Evolutionary conservation across 768 basidiomycete species (phyloP).

Genomic region (Cyclocybe aegerita): DNA sequence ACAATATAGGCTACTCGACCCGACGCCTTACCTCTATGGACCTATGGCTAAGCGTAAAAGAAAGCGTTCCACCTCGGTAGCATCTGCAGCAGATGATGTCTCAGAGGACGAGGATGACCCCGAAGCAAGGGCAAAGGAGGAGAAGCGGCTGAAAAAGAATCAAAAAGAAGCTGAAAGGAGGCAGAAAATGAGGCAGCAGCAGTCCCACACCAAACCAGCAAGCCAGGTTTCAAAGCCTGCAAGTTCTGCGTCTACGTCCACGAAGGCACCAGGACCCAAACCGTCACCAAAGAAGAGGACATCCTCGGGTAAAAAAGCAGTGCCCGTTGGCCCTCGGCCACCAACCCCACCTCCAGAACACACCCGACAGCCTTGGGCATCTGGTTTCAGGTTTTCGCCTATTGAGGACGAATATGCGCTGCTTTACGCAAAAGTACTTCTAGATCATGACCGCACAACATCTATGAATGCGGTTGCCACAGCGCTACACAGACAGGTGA

Average conservation of each 20-base stretch:
- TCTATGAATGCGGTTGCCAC: slow-evolving; percentile 34
- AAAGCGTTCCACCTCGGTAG: slow-evolving; percentile 13
- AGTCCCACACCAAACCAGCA: background rate
- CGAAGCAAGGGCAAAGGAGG: background rate
- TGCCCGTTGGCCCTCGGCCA: slow-evolving; percentile 22
- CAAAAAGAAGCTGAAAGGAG: slow-evolving; percentile 8
- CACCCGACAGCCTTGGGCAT: slow-evolving; percentile 18
- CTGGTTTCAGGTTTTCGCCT: slow-evolving; percentile 45
- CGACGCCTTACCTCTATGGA: slow-evolving; percentile 42
- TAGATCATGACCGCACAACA: slow-evolving; percentile 47
- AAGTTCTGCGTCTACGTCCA: background rate
- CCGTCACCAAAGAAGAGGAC: slow-evolving; percentile 1
- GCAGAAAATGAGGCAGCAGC: background rate
- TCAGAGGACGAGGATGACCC: slow-evolving; percentile 15
- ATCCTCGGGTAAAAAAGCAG: background rate
- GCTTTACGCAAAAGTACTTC: slow-evolving; percentile 42
- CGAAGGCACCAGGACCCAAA: background rate
- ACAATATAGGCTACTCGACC: slow-evolving; percentile 41
- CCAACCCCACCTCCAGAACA: slow-evolving; percentile 46
- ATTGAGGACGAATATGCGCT: slow-evolving; percentile 50
- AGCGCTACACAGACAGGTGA: slow-evolving; percentile 47
- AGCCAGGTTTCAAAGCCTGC: background rate
- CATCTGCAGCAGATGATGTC: slow-evolving; percentile 7
- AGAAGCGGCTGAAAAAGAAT: background rate
- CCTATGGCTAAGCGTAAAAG: slow-evolving; percentile 12